Evolutionary conservation across 2,329 filamentous ascomycete genomes (phyloP).

Genomic region (Stagonosporopsis rhizophila): DNA sequence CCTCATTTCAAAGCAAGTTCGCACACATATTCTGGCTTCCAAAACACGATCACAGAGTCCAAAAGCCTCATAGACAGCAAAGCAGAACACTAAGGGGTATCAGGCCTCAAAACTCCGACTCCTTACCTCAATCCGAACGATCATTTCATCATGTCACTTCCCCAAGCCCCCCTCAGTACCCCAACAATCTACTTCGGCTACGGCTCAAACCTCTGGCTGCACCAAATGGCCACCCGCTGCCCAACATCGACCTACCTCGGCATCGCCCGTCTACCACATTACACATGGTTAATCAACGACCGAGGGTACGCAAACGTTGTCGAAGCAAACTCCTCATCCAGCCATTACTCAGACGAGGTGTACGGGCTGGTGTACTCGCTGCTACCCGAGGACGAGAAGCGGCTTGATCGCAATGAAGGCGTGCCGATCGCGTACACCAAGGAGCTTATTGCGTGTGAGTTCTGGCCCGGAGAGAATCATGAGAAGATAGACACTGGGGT

Average conservation of each 20-base stretch:
- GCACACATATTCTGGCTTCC: too few relatives aligned
- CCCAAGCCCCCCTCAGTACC: slow-evolving; percentile 10
- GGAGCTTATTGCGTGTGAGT: slow-evolving; percentile 52
- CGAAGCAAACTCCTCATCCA: slow-evolving; percentile 19
- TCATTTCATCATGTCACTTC: slow-evolving; percentile 15
- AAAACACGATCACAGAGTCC: not conserved
- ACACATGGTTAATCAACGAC: slow-evolving; percentile 71
- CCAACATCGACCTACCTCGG: slow-evolving; percentile 62
- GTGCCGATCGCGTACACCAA: slow-evolving; percentile 69
- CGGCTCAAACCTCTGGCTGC: slow-evolving; percentile 71
- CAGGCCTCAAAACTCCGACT: not conserved
- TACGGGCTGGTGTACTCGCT: slow-evolving; percentile 48
- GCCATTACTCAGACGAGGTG: slow-evolving; percentile 24
- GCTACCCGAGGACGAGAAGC: slow-evolving; percentile 32
- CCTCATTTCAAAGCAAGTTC: too few relatives aligned
- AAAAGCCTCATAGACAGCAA: not conserved
- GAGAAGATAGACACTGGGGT: slow-evolving; percentile 7
- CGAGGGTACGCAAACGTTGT: slow-evolving; percentile 75
- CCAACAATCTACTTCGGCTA: slow-evolving; percentile 70
- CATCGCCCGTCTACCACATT: slow-evolving; percentile 63
- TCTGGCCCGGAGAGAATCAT: slow-evolving; percentile 48
- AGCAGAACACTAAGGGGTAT: not conserved
- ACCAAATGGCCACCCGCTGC: slow-evolving; percentile 71
- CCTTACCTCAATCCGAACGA: not conserved
- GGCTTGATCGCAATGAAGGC: slow-evolving; percentile 61